Conservation (phyloP, 75 land plant genomes). For the Cupressus sempervirens region DNA sequence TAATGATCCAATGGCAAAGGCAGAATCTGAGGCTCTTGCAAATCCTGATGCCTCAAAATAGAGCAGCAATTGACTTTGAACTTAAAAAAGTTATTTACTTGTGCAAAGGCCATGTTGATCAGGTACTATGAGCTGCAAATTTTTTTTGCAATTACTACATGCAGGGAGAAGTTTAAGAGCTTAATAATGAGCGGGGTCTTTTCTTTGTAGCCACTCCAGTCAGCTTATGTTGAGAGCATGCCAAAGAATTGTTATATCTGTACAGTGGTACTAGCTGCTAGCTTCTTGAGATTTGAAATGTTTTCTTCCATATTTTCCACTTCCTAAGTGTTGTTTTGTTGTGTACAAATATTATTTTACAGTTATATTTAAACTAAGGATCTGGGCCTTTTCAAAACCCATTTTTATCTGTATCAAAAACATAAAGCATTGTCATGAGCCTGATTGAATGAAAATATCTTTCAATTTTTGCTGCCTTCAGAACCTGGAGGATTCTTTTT, state of each 20-base stretch:
- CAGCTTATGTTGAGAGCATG: neutral
- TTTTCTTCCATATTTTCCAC: neutral
- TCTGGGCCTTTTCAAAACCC: too few relatives aligned
- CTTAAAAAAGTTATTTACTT: neutral
- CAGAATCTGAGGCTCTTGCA: conserved; percentile 61
- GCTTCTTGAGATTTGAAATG: neutral
- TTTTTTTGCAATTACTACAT: neutral
- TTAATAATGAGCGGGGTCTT: neutral
- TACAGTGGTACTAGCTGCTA: neutral
- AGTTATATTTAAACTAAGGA: neutral
- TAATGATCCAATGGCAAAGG: conserved; percentile 83
- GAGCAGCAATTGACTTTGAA: neutral
- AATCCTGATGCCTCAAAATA: neutral
- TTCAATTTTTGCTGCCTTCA: neutral
- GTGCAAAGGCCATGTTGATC: neutral
- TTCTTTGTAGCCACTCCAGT: neutral
- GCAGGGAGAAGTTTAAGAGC: neutral
- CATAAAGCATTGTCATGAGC: neutral
- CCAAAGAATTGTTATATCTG: neutral
- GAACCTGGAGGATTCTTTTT: neutral
- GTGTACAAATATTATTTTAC: neutral
- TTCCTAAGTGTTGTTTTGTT: neutral
- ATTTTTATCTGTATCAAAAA: too few relatives aligned
- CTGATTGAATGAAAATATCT: neutral
- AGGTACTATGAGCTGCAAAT: neutral